A percentile compares a stretch with the other conserved stretches of the same genome.
Conservation (phyloP, 164 flowering plant genomes). For the Stephania cephalantha region DNA sequence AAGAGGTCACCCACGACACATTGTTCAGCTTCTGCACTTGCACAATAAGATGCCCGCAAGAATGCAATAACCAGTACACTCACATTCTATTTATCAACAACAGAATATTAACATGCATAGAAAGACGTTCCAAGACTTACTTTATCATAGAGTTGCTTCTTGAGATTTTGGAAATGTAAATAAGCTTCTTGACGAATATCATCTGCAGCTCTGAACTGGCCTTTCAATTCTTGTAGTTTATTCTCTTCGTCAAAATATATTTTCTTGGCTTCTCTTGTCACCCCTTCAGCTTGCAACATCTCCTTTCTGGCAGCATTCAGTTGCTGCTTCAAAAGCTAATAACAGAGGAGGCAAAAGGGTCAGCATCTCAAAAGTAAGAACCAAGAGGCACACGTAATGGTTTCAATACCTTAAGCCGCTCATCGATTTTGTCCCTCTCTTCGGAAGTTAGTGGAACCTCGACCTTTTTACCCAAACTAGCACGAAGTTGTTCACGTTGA, state of each 20-base stretch:
- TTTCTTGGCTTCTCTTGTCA: conserved; percentile 37
- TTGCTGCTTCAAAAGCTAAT: conserved; percentile 56
- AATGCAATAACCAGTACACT: too few relatives aligned
- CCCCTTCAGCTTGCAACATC: conserved; percentile 41
- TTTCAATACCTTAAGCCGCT: conserved; percentile 53
- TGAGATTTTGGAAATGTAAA: conserved; percentile 35
- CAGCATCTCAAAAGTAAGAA: conserved; percentile 10
- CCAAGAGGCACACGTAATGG: neutral
- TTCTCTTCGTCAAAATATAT: conserved; percentile 31
- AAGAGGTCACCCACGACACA: too few relatives aligned
- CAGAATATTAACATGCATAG: neutral
- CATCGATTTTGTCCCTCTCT: conserved; percentile 52
- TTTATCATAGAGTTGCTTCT: conserved; percentile 49
- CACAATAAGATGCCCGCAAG: too few relatives aligned
- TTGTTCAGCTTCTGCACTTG: too few relatives aligned
- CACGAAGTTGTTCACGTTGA: conserved; percentile 44
- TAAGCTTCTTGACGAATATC: conserved; percentile 68
- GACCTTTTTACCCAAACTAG: conserved; percentile 44
- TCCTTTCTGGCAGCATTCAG: conserved; percentile 34
- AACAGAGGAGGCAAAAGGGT: conserved; percentile 2
- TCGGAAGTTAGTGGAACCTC: conserved; percentile 57
- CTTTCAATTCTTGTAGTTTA: conserved; percentile 31
- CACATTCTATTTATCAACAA: too few relatives aligned
- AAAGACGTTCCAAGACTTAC: conserved; percentile 20
- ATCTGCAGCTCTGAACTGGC: conserved; percentile 51